phyloP scores from a whole-genome alignment of 352 stramenopile genomes.

The Pythium phragmitis region DNA sequence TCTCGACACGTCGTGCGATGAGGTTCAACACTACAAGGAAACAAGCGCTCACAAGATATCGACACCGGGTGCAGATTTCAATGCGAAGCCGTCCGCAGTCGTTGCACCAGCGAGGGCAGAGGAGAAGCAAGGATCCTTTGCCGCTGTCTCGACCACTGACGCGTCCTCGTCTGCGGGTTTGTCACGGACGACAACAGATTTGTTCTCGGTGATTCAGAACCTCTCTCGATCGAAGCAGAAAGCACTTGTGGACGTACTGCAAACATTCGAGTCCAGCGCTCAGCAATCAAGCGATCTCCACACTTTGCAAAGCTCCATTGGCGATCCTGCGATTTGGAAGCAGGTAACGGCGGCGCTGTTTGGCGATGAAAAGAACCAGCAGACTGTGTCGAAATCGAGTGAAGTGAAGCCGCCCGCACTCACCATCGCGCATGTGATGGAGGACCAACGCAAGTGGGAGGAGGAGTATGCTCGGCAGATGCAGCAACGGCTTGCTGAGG shows the following conservation, averaged over 20 bases:
- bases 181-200: conserved; percentile 53
- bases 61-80: background rate
- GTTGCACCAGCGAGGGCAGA: conserved; percentile 3
- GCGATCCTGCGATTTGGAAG: conserved; percentile 73
- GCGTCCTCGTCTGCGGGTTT: conserved; percentile 21
- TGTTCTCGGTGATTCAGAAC: conserved; percentile 68
- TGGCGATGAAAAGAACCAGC: conserved; percentile 10
- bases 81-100: background rate
- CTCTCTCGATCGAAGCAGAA: conserved; percentile 69
- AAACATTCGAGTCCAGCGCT: conserved; percentile 59
- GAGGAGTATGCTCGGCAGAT: conserved; percentile 57
- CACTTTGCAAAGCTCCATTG: conserved; percentile 56
- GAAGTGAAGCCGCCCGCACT: conserved; percentile 9
- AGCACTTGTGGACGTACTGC: conserved; percentile 53
- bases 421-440: conserved; percentile 36
- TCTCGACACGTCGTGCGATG: background rate
- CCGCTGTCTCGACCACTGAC: conserved; percentile 4
- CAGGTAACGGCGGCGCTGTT: conserved; percentile 50
- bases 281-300: conserved; percentile 54
- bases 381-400: background rate
- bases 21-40: background rate
- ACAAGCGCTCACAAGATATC: conserved; percentile 1
- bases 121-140: conserved; percentile 1
- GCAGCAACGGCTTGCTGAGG: conserved; percentile 38
- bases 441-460: conserved; percentile 65